These are phyloP conservation scores for Phytomonas francai DNA, from an alignment of 208 protist species.

Conservation along the genomic window DNA sequence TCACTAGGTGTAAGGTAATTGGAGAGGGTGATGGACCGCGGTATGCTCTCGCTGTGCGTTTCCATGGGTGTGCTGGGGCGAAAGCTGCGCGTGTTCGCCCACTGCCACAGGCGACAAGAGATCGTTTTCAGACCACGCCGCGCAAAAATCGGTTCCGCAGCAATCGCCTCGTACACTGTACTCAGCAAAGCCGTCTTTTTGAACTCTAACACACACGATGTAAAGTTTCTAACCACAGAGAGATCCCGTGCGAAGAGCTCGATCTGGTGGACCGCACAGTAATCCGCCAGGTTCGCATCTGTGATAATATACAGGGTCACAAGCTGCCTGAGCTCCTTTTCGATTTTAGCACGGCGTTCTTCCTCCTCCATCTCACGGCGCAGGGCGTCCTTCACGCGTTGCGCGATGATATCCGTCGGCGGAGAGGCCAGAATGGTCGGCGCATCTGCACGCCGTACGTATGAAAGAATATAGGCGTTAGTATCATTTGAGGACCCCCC, in stretches of 20 bases:
- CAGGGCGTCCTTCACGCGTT: conserved; percentile 47
- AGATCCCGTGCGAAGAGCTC: conserved; percentile 45
- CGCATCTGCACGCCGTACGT: conserved; percentile 68
- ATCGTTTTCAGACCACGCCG: conserved; percentile 18
- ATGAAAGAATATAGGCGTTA: conserved; percentile 80
- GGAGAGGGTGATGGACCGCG: conserved; percentile 6
- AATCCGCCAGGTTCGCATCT: conserved; percentile 29
- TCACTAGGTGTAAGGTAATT: conserved; percentile 24
- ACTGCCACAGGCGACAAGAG: conserved; percentile 47
- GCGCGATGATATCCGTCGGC: conserved; percentile 51
- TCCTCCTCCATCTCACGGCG: conserved; percentile 48
- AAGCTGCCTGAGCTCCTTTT: conserved; percentile 27
- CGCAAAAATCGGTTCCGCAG: conserved; percentile 21
- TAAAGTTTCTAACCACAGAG: conserved; percentile 14
- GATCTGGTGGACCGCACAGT: conserved; percentile 27
- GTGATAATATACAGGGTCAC: conserved; percentile 48
- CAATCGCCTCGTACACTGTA: conserved; percentile 41
- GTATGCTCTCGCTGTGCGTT: conserved; percentile 20
- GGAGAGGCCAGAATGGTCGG: conserved; percentile 43
- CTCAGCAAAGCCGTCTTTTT: conserved; percentile 38
- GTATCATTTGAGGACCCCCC: conserved; percentile 12
- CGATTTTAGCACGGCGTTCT: conserved; percentile 26
- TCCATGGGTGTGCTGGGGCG: conserved; percentile 25
- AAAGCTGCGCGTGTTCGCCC: conserved; percentile 14
- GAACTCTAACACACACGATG: conserved; percentile 40